Conservation (phyloP, 352 stramenopile species). For the Discostella stelligera region DNA sequence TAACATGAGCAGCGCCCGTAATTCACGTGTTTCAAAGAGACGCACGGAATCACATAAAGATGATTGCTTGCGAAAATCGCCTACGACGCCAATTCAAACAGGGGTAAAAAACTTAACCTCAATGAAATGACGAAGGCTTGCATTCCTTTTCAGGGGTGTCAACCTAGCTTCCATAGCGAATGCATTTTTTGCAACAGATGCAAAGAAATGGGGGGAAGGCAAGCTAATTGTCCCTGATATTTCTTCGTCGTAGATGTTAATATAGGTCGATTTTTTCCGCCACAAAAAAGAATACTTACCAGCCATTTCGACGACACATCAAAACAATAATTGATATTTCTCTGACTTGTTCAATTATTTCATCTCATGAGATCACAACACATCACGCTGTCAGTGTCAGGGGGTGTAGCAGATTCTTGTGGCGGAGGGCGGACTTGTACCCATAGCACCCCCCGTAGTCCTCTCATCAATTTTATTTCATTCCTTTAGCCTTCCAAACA, state of each 20-base stretch:
- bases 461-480: too few species aligned
- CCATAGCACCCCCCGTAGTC: too few species aligned
- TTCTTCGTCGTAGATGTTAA: not conserved
- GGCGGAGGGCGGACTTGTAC: too few species aligned
- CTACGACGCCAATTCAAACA: not conserved
- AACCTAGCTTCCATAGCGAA: conserved; percentile 7
- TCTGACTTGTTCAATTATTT: too few species aligned
- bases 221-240: conserved; percentile 11
- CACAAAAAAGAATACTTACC: too few species aligned
- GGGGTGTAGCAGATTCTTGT: too few species aligned
- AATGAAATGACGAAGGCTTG: conserved; percentile 4
- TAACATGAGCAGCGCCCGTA: not conserved
- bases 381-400: too few species aligned
- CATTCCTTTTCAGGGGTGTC: conserved; percentile 15
- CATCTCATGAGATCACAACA: too few species aligned
- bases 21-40: not conserved
- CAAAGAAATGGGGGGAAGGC: not conserved
- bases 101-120: not conserved
- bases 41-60: not conserved
- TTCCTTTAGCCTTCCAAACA: too few species aligned
- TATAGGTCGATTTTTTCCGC: too few species aligned
- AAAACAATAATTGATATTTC: too few species aligned
- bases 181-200: not conserved
- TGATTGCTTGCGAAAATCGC: not conserved
- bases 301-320: too few species aligned